phyloP scores from a whole-genome alignment of 257 asterid species.

The Nicotiana paniculata region DNA sequence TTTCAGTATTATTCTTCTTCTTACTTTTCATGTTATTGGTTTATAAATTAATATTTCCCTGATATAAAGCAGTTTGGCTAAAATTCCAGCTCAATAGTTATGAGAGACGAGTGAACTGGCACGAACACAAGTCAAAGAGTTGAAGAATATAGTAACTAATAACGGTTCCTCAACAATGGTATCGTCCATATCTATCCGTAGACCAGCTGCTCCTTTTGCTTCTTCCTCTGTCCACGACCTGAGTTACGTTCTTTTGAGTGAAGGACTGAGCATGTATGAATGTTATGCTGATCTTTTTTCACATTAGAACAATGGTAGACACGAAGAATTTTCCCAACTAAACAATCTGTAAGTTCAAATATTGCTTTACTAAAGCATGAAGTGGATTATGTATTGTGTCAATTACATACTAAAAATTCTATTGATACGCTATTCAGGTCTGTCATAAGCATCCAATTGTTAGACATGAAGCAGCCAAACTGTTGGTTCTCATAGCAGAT shows the following conservation, averaged over 20 bases:
- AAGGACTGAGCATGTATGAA: conserved; percentile 67
- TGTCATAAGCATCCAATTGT: too few relatives aligned
- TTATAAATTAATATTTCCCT: too few relatives aligned
- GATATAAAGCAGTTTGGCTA: too few relatives aligned
- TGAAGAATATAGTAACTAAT: conserved; percentile 25
- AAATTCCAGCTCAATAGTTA: too few relatives aligned
- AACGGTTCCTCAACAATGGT: conserved; percentile 16
- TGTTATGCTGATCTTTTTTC: conserved; percentile 87
- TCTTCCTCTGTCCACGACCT: conserved; percentile 41
- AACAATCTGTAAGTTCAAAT: conserved; percentile 63
- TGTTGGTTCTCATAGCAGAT: too few relatives aligned
- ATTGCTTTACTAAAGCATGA: conserved; percentile 86
- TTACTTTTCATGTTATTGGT: too few relatives aligned
- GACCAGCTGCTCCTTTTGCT: conserved; percentile 83
- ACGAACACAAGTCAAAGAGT: conserved; percentile 54
- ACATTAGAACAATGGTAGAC: conserved; percentile 66
- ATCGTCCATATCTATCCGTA: conserved; percentile 69
- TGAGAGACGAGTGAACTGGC: conserved; percentile 74
- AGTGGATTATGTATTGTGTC: conserved; percentile 73
- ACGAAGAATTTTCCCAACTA: conserved; percentile 60
- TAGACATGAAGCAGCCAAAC: too few relatives aligned
- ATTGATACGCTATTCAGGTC: conserved; percentile 49
- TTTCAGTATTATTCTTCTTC: too few relatives aligned
- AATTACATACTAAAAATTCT: conserved; percentile 73
- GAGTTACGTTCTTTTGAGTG: conserved; percentile 56